Evolutionary conservation across 2,329 filamentous ascomycete genomes (phyloP).

Genomic region (Clarireedia paspali): DNA sequence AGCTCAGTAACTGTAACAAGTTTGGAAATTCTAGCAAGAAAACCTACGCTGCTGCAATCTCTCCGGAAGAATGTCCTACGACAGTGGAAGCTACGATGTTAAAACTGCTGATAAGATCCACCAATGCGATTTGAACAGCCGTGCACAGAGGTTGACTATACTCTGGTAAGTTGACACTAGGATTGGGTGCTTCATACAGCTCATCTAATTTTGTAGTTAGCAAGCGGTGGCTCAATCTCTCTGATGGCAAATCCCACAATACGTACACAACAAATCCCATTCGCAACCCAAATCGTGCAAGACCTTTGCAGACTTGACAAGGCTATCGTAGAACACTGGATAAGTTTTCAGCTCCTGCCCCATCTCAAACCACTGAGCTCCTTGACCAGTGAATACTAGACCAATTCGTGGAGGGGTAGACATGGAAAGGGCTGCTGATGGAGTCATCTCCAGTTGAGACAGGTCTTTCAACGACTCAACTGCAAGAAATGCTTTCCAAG

Average conservation of each 20-base stretch:
- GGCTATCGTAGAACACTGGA: background rate
- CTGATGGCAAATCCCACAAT: background rate
- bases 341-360: slow-evolving; percentile 10
- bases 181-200: background rate
- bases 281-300: background rate
- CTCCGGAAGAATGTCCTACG: background rate
- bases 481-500: background rate
- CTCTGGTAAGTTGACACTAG: background rate
- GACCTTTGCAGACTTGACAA: background rate
- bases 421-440: background rate
- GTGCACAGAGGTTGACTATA: background rate
- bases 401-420: background rate
- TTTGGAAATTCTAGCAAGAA: background rate
- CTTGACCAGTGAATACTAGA: slow-evolving; percentile 17
- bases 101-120: background rate
- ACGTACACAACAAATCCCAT: background rate
- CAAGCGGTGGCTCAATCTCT: background rate
- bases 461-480: background rate
- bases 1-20: background rate
- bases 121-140: background rate
- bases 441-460: background rate
- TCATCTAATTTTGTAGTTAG: background rate
- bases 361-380: slow-evolving; percentile 17
- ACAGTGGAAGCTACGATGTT: background rate
- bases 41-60: background rate